A percentile compares a stretch with the other conserved stretches of the same genome.
These are phyloP conservation scores for Neurospora africana DNA, from an alignment of 495 filamentous ascomycete species.

Conservation along the genomic window DNA sequence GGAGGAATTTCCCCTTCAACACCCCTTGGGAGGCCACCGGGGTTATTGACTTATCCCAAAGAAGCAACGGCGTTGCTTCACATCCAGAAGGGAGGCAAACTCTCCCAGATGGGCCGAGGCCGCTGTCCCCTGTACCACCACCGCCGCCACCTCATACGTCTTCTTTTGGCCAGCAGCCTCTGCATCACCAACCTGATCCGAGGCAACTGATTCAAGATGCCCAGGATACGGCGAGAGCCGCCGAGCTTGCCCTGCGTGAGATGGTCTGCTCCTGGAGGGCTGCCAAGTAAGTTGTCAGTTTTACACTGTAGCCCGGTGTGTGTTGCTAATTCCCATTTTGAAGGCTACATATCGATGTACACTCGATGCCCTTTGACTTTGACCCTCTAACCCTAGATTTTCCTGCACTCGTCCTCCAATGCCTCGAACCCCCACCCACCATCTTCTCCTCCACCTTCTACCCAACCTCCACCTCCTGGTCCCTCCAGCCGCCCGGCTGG, in stretches of 20 bases:
- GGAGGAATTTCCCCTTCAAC: conserved; percentile 46
- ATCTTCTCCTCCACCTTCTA: conserved; percentile 63
- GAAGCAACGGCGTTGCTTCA: background rate
- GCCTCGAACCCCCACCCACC: conserved; percentile 67
- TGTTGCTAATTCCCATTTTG: conserved; percentile 10
- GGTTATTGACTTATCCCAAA: conserved; percentile 50
- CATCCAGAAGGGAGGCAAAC: conserved; percentile 22
- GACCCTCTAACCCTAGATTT: conserved; percentile 72
- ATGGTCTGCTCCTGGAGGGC: conserved; percentile 68
- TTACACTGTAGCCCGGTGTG: background rate
- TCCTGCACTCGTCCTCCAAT: conserved; percentile 67
- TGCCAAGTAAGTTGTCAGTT: conserved; percentile 51
- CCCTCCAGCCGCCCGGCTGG: conserved; percentile 56
- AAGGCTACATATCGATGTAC: conserved; percentile 28
- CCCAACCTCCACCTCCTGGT: conserved; percentile 61
- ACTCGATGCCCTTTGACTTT: conserved; percentile 62
- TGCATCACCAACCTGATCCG: conserved; percentile 49
- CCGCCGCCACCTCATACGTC: background rate
- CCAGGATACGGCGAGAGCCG: conserved; percentile 61
- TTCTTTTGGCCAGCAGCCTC: conserved; percentile 32
- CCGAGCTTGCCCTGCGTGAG: conserved; percentile 77
- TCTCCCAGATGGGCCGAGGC: conserved; percentile 6
- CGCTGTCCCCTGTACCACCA: background rate
- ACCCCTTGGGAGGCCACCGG: conserved; percentile 63
- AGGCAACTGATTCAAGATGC: conserved; percentile 49